phyloP scores from a whole-genome alignment of 2,329 filamentous ascomycete species.

The Cladosporium phlei region DNA sequence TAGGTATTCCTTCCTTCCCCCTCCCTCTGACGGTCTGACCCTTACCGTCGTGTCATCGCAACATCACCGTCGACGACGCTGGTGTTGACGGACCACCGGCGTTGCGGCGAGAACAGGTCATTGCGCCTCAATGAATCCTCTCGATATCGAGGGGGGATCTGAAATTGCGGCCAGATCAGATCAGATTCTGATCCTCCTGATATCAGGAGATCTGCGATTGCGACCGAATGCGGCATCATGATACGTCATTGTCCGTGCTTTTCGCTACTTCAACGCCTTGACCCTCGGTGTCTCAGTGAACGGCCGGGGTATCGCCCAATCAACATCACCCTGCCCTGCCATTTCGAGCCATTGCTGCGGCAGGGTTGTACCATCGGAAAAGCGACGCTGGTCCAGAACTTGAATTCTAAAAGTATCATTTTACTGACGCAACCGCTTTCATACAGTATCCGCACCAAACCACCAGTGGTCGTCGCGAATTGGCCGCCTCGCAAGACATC shows the following conservation, averaged over 20 bases:
- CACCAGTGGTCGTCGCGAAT: constrained; percentile 2
- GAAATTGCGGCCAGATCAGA: too few relatives aligned
- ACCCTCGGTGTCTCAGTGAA: constrained; percentile 2
- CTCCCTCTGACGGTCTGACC: too few relatives aligned
- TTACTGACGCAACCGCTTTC: constrained; percentile 3
- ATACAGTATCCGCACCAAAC: constrained; percentile 14
- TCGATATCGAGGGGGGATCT: too few relatives aligned
- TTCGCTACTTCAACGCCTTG: constrained; percentile 5
- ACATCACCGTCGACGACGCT: too few relatives aligned
- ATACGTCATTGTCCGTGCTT: background rate
- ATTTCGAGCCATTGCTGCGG: background rate
- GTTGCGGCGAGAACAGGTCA: too few relatives aligned
- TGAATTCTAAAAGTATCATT: too few relatives aligned
- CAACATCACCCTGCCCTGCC: background rate
- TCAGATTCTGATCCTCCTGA: too few relatives aligned
- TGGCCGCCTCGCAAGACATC: constrained; percentile 2
- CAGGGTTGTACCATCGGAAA: too few relatives aligned
- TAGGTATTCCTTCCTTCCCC: background rate
- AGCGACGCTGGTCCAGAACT: too few relatives aligned
- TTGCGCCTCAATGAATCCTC: too few relatives aligned
- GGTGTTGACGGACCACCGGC: too few relatives aligned
- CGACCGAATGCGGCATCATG: background rate
- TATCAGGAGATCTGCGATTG: background rate
- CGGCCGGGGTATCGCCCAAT: background rate
- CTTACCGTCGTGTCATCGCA: too few relatives aligned